Base-by-base conservation (phyloP, 2,329 filamentous ascomycete species). In the Nemania diffusa region DNA sequence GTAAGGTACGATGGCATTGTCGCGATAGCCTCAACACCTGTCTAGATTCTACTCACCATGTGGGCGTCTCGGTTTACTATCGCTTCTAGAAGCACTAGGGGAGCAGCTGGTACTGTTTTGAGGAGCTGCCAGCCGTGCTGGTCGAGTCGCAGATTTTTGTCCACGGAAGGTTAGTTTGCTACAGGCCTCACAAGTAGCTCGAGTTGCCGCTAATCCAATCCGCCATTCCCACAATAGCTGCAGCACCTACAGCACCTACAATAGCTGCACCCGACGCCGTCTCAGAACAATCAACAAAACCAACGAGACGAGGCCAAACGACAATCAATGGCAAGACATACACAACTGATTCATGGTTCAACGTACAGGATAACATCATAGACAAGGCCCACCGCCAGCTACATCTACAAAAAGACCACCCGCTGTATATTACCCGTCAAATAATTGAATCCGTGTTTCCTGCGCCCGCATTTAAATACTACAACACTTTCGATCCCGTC, bases 401-500 rank as follows among this genome's bases (percentile, higher is more conserved):
- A n/a, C 96, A 99, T 80, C 86, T 97, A n/a, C 90, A 96, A 76
- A 88, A 90, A 68, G 90, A 97, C 79, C 96, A 99, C 77, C 96
- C 96, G 26, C 85, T 99, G 40, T 89, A 88, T 72, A 97, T 98
- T 75, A 98, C 96, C 11, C 90, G 96, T 44, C 89, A 94, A 74
- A 91, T 99, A 69, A 97, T 99, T 76, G 92, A 98, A 82, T 93
- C 92, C 62, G 90, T 91, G 69, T 99, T 98, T 78, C 90, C 93
- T 0, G 78, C 78, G 2, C 88, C 91, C 0, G 87, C 86, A 9
- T 97, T 90, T 82, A 89, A 87, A 66, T 90, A 92, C 74, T 89
- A 97, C 83, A 93, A 93, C 76, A 84, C 88, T 61, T 88, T 94
- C 75, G 90, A 91, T 72, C 95, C 96, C 0, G 89, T 97, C 46